phyloP scores from a whole-genome alignment of 208 protist species.

The Leptomonas pyrrhocoris region DNA sequence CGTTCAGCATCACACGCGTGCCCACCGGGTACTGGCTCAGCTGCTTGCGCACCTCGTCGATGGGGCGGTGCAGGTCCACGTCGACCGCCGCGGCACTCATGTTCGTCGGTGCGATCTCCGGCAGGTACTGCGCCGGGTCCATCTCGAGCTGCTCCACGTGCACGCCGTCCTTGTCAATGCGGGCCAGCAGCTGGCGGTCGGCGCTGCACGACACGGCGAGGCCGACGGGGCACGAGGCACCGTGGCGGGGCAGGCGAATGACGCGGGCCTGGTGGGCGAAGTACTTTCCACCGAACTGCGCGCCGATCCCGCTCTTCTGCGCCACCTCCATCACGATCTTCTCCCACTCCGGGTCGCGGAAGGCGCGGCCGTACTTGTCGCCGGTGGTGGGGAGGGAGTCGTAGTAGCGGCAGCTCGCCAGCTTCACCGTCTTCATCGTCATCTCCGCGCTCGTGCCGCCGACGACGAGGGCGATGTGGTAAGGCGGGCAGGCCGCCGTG shows the following conservation, averaged over 20 bases:
- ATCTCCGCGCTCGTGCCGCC: constrained; percentile 96
- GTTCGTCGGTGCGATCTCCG: constrained; percentile 91
- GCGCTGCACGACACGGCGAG: constrained; percentile 98
- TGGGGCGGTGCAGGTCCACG: constrained; percentile 94
- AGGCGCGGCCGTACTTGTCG: constrained; percentile 92
- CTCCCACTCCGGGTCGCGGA: constrained; percentile 96
- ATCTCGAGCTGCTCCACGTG: constrained; percentile 96
- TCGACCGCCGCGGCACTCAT: constrained; percentile 85
- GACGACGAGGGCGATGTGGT: constrained; percentile 97
- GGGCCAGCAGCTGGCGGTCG: constrained; percentile 93
- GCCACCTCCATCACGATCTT: constrained; percentile 90
- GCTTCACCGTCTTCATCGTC: constrained; percentile 98
- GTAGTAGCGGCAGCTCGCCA: constrained; percentile 94
- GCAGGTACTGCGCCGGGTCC: constrained; percentile 94
- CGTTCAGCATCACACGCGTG: constrained; percentile 94
- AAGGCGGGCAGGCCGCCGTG: constrained; percentile 98
- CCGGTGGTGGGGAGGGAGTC: constrained; percentile 95
- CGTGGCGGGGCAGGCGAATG: constrained; percentile 93
- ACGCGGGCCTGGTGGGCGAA: constrained; percentile 97
- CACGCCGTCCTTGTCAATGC: constrained; percentile 96
- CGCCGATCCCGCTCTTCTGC: constrained; percentile 93
- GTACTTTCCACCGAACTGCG: constrained; percentile 98
- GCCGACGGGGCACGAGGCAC: constrained; percentile 91
- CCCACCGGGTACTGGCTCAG: constrained; percentile 91
- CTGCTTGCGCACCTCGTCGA: constrained; percentile 79